A percentile compares a stretch with the other conserved stretches of the same genome.
phyloP scores from a whole-genome alignment of 139 green algal species.

The Edaphochlamys debaryana region DNA sequence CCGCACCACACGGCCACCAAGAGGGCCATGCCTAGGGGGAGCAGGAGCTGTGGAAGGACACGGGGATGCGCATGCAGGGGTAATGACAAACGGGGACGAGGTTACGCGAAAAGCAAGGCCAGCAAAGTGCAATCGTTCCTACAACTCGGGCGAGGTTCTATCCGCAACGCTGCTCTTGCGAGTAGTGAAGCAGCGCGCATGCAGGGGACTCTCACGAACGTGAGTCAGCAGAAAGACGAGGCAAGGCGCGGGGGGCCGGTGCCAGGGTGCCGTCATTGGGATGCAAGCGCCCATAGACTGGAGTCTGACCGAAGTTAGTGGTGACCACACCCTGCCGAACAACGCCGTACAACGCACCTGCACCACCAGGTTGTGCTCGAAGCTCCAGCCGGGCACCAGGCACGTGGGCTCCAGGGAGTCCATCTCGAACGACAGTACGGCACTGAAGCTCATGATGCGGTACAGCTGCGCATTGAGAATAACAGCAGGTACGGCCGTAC shows the following conservation, averaged over 20 bases:
- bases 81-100: background rate
- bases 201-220: too few species aligned
- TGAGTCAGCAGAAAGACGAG: too few species aligned
- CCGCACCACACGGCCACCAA: constrained; percentile 28
- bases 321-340: background rate
- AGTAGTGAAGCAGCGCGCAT: too few species aligned
- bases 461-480: constrained; percentile 32
- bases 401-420: constrained; percentile 48
- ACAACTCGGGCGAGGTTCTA: background rate
- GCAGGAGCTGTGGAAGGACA: constrained; percentile 39
- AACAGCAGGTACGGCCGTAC: too few species aligned
- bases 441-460: constrained; percentile 37
- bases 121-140: background rate
- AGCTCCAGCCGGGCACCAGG: constrained; percentile 36
- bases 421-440: constrained; percentile 46
- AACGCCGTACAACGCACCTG: too few species aligned
- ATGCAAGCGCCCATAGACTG: too few species aligned
- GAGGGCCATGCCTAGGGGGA: constrained; percentile 15
- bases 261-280: too few species aligned
- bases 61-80: background rate
- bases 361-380: constrained; percentile 43
- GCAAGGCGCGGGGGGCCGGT: too few species aligned
- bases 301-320: too few species aligned
- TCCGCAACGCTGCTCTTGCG: background rate
- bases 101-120: background rate